A percentile compares a stretch with the other conserved stretches of the same genome.
Evolutionary conservation across 2,329 filamentous ascomycete species (phyloP).

Genomic region (Fusarium chuoi): DNA sequence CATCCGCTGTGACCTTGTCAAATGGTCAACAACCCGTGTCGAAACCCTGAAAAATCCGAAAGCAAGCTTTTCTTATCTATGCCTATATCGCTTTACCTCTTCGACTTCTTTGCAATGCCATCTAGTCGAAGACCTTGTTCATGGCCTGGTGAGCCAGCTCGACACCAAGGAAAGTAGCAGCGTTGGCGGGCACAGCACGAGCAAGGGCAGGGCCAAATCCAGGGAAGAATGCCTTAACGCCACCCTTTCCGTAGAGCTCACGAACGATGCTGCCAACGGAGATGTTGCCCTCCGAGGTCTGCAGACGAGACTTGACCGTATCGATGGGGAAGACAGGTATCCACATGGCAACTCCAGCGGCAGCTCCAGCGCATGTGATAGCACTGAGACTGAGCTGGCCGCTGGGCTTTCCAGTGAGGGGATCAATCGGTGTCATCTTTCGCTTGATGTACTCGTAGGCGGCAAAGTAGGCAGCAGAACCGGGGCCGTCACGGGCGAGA

Average conservation of each 20-base stretch:
- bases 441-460: constrained; percentile 97
- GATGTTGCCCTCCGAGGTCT: constrained; percentile 88
- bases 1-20: constrained; percentile 12
- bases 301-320: constrained; percentile 92
- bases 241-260: constrained; percentile 84
- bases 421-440: constrained; percentile 83
- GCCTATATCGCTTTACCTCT: not conserved
- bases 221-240: constrained; percentile 94
- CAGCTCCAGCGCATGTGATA: constrained; percentile 86
- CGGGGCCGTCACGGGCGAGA: constrained; percentile 91
- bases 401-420: constrained; percentile 73
- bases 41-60: constrained; percentile 5
- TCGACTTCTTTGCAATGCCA: not conserved
- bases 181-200: constrained; percentile 94
- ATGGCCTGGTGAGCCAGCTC: constrained; percentile 86
- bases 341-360: constrained; percentile 98
- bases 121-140: constrained; percentile 74
- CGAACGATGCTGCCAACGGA: constrained; percentile 82
- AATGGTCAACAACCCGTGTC: not conserved
- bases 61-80: constrained; percentile 21
- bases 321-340: constrained; percentile 98
- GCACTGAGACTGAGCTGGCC: constrained; percentile 85
- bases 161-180: constrained; percentile 90
- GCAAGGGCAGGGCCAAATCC: constrained; percentile 93
- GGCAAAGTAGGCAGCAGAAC: constrained; percentile 94